Evolutionary conservation across 768 basidiomycete species (phyloP), one percentile per base, ranked within the genome.

Genomic region (Mycena epipterygia): DNA sequence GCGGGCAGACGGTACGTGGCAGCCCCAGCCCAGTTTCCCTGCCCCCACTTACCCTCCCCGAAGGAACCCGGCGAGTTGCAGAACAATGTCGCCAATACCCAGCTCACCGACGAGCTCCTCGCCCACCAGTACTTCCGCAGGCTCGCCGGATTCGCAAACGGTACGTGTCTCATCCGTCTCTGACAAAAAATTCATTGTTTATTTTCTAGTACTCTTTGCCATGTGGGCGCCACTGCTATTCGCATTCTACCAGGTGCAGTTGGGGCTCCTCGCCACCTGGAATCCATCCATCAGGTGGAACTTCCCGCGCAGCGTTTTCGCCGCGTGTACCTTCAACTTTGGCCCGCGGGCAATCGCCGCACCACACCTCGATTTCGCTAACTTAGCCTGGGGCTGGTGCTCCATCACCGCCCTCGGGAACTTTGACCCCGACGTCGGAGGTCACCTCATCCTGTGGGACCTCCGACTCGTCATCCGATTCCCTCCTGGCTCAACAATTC

Each of bases 341-440:
- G 81, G 81, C 0, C 71, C 74, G 0, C 56, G 49, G 0, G 73
- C 73, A 0, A 33, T 75, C 0, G 76, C 76, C 0, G n/a, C 39
- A 0, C 56, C 68, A 0, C 82, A 85, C n/a, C 68, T 68, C 0
- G 81, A 85, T 35, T 58, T 27, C 35, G 57, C 48, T 3, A 85
- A 85, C 48, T 58, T 79, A 0, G 71, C 81, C 0, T 76, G 66
- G 39, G 81, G 81, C 0, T 75, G 77, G 73, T 85, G 81, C 42
- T 72, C 72, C 0, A 80, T 84, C 30, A 75, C 71, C 2, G 73
- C 80, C 0, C 52, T 77, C 0, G 82, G 82, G 0, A 5, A 42
- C 2, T 84, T 77, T 62, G 74, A 82, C 51, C 71, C 61, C 1
- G 73, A 12, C 2, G 67, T 56, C 30, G 78, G 82, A n/a, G n/a